These are phyloP conservation scores for Saccharomycopsis lassenensis DNA, from an alignment of 805 yeast species.

Conservation along the genomic window DNA sequence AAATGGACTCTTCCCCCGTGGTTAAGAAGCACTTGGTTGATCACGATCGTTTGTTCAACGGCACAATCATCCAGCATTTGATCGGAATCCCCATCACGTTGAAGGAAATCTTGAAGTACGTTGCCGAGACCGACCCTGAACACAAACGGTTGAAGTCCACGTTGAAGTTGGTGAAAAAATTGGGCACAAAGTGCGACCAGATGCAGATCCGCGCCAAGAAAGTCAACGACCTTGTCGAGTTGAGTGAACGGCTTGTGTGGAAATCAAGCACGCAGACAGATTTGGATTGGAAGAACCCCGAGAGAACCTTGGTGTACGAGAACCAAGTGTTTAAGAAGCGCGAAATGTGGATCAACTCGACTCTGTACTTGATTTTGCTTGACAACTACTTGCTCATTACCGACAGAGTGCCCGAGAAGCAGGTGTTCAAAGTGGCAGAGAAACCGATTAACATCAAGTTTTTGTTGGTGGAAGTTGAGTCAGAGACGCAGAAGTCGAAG, in stretches of 20 bases:
- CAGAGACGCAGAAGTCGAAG: background rate
- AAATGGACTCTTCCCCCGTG: slow-evolving; percentile 37
- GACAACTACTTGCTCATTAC: slow-evolving; percentile 65
- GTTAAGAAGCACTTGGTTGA: slow-evolving; percentile 33
- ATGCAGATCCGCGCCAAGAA: slow-evolving; percentile 53
- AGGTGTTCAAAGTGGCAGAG: slow-evolving; percentile 35
- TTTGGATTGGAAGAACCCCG: slow-evolving; percentile 39
- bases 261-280: slow-evolving; percentile 38
- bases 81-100: slow-evolving; percentile 54
- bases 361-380: slow-evolving; percentile 43
- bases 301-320: slow-evolving; percentile 44
- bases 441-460: slow-evolving; percentile 54
- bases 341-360: slow-evolving; percentile 51
- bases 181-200: slow-evolving; percentile 51
- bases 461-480: slow-evolving; percentile 35
- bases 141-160: slow-evolving; percentile 40
- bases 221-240: slow-evolving; percentile 39
- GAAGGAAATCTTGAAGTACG: slow-evolving; percentile 42
- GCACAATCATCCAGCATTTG: slow-evolving; percentile 43
- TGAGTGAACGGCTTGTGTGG: slow-evolving; percentile 46
- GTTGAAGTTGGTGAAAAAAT: slow-evolving; percentile 38
- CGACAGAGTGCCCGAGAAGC: slow-evolving; percentile 31
- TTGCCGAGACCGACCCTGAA: slow-evolving; percentile 40
- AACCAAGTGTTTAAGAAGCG: slow-evolving; percentile 54
- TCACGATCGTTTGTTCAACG: slow-evolving; percentile 44